A percentile compares a stretch with the other conserved stretches of the same genome.
phyloP scores from a whole-genome alignment of 441 rosid genomes.

The Aleurites moluccanus region DNA sequence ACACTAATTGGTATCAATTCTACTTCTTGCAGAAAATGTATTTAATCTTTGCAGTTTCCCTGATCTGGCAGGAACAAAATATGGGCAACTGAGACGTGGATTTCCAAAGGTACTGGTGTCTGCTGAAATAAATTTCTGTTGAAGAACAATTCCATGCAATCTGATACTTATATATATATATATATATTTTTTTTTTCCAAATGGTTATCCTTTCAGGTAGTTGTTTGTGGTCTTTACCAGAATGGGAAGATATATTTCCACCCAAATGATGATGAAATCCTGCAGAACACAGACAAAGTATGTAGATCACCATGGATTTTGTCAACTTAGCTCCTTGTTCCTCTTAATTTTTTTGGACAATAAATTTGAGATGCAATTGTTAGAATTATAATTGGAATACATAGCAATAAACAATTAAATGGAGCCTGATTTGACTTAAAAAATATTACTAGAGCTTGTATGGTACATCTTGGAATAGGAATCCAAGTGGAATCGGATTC shows the following conservation, averaged over 20 bases:
- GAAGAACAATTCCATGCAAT: conserved; percentile 16
- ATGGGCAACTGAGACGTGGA: conserved; percentile 67
- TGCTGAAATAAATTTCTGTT: conserved; percentile 16
- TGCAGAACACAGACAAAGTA: conserved; percentile 75
- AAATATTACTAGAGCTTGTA: neutral
- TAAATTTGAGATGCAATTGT: neutral
- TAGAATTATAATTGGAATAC: neutral
- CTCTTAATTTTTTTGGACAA: neutral
- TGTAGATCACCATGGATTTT: conserved; percentile 25
- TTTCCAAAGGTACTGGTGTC: conserved; percentile 63
- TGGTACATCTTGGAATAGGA: no score
- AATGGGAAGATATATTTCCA: conserved; percentile 75
- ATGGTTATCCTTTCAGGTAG: conserved; percentile 58
- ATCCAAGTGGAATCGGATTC: no score
- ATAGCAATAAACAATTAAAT: conserved; percentile 5
- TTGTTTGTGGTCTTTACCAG: conserved; percentile 87
- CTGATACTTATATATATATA: conserved; percentile 25
- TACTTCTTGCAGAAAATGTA: conserved; percentile 81
- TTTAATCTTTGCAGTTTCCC: conserved; percentile 86
- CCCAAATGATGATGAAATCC: conserved; percentile 82
- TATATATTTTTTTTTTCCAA: conserved; percentile 6
- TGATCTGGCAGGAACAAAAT: conserved; percentile 56
- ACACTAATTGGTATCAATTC: conserved; percentile 35
- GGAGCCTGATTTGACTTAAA: neutral
- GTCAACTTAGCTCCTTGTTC: conserved; percentile 19